Evolutionary conservation across 169 alveolate genomes (phyloP).

Genomic region (Toxoplasma gondii): DNA sequence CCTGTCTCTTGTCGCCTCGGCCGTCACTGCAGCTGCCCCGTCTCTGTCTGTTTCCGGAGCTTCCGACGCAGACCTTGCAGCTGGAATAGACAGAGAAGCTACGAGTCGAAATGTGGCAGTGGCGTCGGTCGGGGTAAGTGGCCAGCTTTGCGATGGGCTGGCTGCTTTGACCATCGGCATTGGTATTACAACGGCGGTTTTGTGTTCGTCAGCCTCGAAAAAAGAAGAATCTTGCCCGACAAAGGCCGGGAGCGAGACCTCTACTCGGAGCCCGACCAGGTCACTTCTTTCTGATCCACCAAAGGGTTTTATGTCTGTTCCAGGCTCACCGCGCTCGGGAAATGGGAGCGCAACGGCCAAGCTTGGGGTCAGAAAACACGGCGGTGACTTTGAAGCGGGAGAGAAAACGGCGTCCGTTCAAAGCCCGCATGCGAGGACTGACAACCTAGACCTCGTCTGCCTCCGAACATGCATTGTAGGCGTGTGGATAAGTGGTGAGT

Average conservation of each 20-base stretch:
- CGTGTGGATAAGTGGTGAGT: slow-evolving; percentile 18
- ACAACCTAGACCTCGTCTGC: background rate
- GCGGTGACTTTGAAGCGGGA: background rate
- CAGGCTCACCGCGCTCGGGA: background rate
- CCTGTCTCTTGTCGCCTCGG: slow-evolving; percentile 42
- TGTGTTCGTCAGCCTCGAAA: slow-evolving; percentile 11
- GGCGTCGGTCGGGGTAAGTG: slow-evolving; percentile 32
- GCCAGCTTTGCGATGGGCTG: slow-evolving; percentile 39
- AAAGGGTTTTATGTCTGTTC: background rate
- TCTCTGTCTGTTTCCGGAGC: background rate
- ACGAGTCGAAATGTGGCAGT: slow-evolving; percentile 24
- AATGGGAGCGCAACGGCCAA: background rate
- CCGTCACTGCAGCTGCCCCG: slow-evolving; percentile 14
- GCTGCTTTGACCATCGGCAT: slow-evolving; percentile 9
- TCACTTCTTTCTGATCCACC: background rate
- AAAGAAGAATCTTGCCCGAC: background rate
- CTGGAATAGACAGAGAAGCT: background rate
- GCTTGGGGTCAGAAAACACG: background rate
- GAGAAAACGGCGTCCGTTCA: too few relatives aligned
- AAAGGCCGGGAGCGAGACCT: background rate
- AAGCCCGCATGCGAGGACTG: background rate
- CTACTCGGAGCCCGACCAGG: background rate
- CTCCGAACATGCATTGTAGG: background rate
- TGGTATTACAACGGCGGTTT: slow-evolving; percentile 1
- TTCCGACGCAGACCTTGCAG: background rate